Evolutionary conservation across 208 protist species (phyloP).

Genomic region (Borovskyia barvae): DNA sequence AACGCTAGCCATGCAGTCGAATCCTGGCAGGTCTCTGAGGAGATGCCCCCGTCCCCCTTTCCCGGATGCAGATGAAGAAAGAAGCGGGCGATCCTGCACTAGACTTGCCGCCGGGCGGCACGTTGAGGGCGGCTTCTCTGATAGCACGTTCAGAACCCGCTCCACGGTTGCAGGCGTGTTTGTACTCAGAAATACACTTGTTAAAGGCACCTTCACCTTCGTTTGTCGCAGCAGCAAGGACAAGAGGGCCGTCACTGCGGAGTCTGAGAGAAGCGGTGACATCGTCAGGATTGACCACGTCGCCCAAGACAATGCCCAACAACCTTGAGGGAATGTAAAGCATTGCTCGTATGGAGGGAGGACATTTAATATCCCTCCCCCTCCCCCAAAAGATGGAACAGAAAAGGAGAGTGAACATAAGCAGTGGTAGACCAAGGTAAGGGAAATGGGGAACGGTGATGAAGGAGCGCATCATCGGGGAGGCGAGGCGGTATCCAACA

Average conservation of each 20-base stretch:
- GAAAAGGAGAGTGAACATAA: too few species aligned
- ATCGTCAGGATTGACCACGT: too few species aligned
- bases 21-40: slow-evolving; percentile 16
- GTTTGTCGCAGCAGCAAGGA: slow-evolving; percentile 13
- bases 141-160: slow-evolving; percentile 4
- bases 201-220: slow-evolving; percentile 6
- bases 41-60: neutral
- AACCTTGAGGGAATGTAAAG: too few species aligned
- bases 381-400: too few species aligned
- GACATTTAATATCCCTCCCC: too few species aligned
- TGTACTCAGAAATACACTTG: slow-evolving; percentile 15
- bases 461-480: too few species aligned
- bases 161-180: neutral
- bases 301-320: too few species aligned
- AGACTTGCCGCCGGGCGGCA: neutral
- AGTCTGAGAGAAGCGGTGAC: neutral
- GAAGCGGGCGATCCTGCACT: neutral
- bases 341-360: too few species aligned
- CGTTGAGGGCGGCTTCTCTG: too few species aligned
- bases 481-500: too few species aligned
- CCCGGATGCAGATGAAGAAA: neutral
- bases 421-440: too few species aligned
- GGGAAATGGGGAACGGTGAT: too few species aligned
- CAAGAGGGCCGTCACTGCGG: slow-evolving; percentile 6
- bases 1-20: neutral